phyloP scores from a whole-genome alignment of 352 stramenopile species.

The Phytophthora litchii region DNA sequence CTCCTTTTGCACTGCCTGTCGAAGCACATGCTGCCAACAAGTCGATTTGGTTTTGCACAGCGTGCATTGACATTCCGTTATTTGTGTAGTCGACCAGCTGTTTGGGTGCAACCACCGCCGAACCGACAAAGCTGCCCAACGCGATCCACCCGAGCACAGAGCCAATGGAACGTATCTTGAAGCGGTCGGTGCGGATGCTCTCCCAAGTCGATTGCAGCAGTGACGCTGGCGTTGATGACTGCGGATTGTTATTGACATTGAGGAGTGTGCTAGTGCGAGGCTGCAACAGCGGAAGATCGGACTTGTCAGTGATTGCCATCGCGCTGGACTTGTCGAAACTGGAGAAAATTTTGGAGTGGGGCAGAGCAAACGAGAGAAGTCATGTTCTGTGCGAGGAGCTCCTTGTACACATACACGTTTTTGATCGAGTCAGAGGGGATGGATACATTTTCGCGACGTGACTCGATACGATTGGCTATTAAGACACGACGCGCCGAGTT shows the following conservation, averaged over 20 bases:
- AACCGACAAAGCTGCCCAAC: conserved; percentile 53
- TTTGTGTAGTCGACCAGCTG: conserved; percentile 47
- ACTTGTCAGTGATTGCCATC: conserved; percentile 34
- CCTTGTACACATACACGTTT: conserved; percentile 19
- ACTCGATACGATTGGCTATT: conserved; percentile 13
- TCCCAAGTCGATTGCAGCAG: conserved; percentile 17
- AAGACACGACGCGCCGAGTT: not conserved
- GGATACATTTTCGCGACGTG: conserved; percentile 25
- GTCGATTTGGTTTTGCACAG: conserved; percentile 57
- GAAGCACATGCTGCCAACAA: conserved; percentile 52
- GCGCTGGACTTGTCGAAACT: conserved; percentile 1
- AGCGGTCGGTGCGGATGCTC: conserved; percentile 42
- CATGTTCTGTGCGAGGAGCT: conserved; percentile 23
- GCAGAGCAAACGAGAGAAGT: conserved; percentile 3
- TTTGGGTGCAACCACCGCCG: conserved; percentile 27
- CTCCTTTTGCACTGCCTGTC: conserved; percentile 10
- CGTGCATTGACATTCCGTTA: conserved; percentile 47
- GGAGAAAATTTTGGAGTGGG: conserved; percentile 28
- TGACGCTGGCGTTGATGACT: conserved; percentile 21
- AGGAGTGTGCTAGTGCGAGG: conserved; percentile 20
- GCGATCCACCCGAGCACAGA: conserved; percentile 60
- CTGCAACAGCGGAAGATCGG: conserved; percentile 47
- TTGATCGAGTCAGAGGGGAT: conserved; percentile 6
- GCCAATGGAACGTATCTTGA: conserved; percentile 40
- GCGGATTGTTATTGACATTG: conserved; percentile 4